These are phyloP conservation scores for Podila epigama DNA, from an alignment of 192 early-diverging fungal genomes.

Conservation along the genomic window DNA sequence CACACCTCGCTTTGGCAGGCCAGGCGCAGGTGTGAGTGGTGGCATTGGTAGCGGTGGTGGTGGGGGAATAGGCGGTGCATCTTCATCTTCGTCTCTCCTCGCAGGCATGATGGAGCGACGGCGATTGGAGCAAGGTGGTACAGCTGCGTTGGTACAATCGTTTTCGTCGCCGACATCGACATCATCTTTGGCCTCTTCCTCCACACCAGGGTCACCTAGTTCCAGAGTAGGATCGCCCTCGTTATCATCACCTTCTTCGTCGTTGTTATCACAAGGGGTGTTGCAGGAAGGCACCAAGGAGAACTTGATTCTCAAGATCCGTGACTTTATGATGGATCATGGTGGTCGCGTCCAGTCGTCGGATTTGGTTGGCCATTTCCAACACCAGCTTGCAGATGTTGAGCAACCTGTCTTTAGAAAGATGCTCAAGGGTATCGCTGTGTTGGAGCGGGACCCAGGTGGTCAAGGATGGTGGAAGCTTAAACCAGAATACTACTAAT, in stretches of 20 bases:
- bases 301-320: conserved; percentile 58
- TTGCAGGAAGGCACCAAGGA: conserved; percentile 32
- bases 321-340: conserved; percentile 59
- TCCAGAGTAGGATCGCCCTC: too few species aligned
- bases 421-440: conserved; percentile 73
- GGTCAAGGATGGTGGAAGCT: conserved; percentile 62
- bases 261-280: background rate
- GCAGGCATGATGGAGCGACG: conserved; percentile 52
- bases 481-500: conserved; percentile 63
- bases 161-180: background rate
- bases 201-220: background rate
- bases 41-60: conserved; percentile 34
- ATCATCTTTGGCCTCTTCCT: background rate
- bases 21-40: background rate
- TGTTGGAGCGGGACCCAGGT: conserved; percentile 47
- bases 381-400: conserved; percentile 55
- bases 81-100: conserved; percentile 45
- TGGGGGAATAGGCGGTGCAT: background rate
- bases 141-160: background rate
- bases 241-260: conserved; percentile 4
- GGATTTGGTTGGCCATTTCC: conserved; percentile 62
- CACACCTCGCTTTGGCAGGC: conserved; percentile 8
- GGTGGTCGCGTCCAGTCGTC: conserved; percentile 54
- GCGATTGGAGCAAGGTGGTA: conserved; percentile 38
- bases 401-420: conserved; percentile 67